These are phyloP conservation scores for Zygosaccharomyces kombuchaensis DNA, from an alignment of 805 yeast genomes.

Conservation along the genomic window DNA sequence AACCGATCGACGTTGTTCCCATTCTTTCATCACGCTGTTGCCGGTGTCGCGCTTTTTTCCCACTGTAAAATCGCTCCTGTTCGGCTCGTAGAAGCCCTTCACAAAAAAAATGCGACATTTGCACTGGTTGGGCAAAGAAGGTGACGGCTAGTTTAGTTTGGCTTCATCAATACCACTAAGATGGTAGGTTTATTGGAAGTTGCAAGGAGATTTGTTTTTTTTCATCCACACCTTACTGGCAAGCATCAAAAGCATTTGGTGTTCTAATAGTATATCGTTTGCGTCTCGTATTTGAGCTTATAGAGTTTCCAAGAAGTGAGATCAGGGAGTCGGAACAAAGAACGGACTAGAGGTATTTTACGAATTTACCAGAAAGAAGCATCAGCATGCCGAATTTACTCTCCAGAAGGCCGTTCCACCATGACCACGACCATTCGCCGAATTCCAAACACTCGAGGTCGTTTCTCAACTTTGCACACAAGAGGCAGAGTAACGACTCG, in stretches of 20 bases:
- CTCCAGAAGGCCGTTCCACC: constrained; percentile 31
- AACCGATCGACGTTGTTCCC: no score
- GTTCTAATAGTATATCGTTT: no score
- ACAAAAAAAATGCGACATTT: constrained; percentile 1
- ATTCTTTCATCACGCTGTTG: not conserved
- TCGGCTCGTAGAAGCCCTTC: constrained; percentile 2
- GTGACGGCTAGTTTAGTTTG: not conserved
- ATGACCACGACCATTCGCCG: constrained; percentile 10
- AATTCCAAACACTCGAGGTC: constrained; percentile 26
- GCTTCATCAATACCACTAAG: not conserved
- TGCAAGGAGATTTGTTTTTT: no score
- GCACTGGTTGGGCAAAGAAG: not conserved
- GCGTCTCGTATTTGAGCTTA: no score
- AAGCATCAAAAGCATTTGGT: no score
- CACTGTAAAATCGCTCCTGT: constrained; percentile 3
- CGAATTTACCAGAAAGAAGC: no score
- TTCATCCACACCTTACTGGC: no score
- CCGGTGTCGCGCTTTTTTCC: constrained; percentile 1
- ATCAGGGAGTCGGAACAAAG: no score
- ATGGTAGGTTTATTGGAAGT: not conserved
- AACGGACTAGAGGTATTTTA: no score
- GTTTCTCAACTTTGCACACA: constrained; percentile 30
- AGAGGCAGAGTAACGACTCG: constrained; percentile 32
- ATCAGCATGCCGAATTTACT: constrained; percentile 27
- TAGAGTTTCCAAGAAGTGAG: no score